Evolutionary conservation across 345 rosid genomes (phyloP), one percentile per base, ranked within the genome.

Genomic region (Arabis hirsuta): DNA sequence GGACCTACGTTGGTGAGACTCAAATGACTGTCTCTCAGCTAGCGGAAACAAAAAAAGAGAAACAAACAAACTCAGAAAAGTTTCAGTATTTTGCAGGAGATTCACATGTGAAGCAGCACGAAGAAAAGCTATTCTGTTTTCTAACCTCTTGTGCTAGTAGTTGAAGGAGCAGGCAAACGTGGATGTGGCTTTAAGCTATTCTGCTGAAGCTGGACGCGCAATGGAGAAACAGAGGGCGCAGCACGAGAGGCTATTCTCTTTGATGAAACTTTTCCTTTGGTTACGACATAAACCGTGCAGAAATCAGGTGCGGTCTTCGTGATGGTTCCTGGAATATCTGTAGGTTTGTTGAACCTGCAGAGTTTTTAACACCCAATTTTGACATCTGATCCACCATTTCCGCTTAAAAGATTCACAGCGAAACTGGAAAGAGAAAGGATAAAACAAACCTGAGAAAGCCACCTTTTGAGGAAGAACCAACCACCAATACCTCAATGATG

Each of bases 231-330:
- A 10, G 77, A 19, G 0, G 96, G 97, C 0, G 95, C 87, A 8
- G 89, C 58, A 44, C 93, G 91, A 29, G 91, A 80, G 29, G 98
- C 92, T 8, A 84, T 54, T 65, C 83, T 81, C 82, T 84, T 82
- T 39, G 96, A 76, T 11, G 89, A 71, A 58, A 89, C 79, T 82
- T 87, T 94, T 71, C 88, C 92, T 86, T 94, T 94, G 52, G 90
- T 76, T 41, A 91, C 86, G 12, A 88, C 82, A 67, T 85, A 88
- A 1, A 91, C 87, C 5, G 84, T 77, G 38, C 92, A 89, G 76
- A 91, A 94, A 44, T 94, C 97, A 1, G 98, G 98, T 55, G 90
- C 97, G 36, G 55, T 80, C 81, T 83, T 94, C 13, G 84, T 68
- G 6, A 91, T 71, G 11, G 4, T 74, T 56, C 79, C 82, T 12